Conservation (phyloP, 148 eudicot species). For the Rhododendron kiyosumense region DNA sequence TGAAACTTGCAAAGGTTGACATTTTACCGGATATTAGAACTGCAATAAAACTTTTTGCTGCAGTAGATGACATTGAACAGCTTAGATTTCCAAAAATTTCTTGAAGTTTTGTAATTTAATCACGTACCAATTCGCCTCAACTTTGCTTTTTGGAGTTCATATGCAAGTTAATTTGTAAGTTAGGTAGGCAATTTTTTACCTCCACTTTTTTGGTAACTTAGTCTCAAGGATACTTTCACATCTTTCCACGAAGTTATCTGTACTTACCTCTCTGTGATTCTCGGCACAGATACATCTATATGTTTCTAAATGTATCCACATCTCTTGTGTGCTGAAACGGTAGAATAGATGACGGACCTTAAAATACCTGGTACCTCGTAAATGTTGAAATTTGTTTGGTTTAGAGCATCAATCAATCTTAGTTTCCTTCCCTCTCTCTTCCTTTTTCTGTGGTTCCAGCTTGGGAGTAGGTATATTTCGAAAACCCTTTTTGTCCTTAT, state of each 20-base stretch:
- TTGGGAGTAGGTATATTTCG: not conserved
- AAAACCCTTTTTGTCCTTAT: too few species aligned
- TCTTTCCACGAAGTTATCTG: not conserved
- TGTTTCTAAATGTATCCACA: not conserved
- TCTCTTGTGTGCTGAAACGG: not conserved
- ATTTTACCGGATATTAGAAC: not conserved
- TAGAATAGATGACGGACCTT: not conserved
- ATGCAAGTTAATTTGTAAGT: not conserved
- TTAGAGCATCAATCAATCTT: not conserved
- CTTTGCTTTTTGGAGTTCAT: not conserved
- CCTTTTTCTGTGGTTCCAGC: not conserved
- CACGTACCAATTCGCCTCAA: not conserved
- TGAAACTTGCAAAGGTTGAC: slow-evolving; percentile 91
- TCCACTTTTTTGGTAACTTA: not conserved
- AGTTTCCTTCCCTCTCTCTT: not conserved
- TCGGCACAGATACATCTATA: not conserved
- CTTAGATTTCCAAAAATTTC: not conserved
- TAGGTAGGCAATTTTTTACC: not conserved
- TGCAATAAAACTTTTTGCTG: not conserved
- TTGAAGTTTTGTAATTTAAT: not conserved
- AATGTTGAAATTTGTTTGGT: not conserved
- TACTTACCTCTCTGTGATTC: not conserved
- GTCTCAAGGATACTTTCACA: not conserved
- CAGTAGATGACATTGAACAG: not conserved
- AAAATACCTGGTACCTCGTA: not conserved